phyloP scores from a whole-genome alignment of 176 grass and related monocot genomes.

The Zoysia pacifica region DNA sequence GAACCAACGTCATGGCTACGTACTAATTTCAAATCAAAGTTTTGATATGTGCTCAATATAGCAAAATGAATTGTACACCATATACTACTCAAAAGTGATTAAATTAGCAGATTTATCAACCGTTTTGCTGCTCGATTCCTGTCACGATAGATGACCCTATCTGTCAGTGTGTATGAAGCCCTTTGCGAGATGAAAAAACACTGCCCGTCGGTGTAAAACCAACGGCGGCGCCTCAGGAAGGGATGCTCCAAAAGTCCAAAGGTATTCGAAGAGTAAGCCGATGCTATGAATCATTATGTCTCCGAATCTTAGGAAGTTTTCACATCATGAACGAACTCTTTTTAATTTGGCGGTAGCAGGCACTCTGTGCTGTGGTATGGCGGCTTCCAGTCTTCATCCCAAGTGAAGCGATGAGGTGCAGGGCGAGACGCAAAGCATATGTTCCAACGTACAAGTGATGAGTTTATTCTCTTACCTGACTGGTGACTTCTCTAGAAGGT shows the following conservation, averaged over 20 bases:
- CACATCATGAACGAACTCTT: constrained; percentile 20
- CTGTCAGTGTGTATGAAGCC: not conserved
- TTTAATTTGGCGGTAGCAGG: too few relatives aligned
- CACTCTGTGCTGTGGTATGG: not conserved
- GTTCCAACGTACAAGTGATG: constrained; percentile 42
- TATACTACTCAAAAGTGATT: not conserved
- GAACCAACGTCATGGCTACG: not conserved
- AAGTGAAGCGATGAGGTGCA: not conserved
- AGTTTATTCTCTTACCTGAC: constrained; percentile 47
- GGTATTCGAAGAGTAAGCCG: not conserved
- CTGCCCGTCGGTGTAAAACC: constrained; percentile 4
- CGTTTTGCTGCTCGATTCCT: not conserved
- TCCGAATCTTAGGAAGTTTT: constrained; percentile 6
- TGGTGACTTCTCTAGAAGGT: not conserved
- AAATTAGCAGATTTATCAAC: not conserved
- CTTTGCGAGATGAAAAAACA: not conserved
- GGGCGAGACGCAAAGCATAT: constrained; percentile 39
- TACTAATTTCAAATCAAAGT: not conserved
- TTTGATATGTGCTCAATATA: constrained; percentile 2
- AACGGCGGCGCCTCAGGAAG: constrained; percentile 25
- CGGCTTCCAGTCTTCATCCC: constrained; percentile 10
- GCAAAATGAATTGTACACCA: not conserved
- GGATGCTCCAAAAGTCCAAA: not conserved
- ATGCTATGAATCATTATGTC: constrained; percentile 15
- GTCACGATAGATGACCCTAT: not conserved